Conservation (phyloP, 2,329 filamentous ascomycete species). For the Paecilomyces sp. region DNA sequence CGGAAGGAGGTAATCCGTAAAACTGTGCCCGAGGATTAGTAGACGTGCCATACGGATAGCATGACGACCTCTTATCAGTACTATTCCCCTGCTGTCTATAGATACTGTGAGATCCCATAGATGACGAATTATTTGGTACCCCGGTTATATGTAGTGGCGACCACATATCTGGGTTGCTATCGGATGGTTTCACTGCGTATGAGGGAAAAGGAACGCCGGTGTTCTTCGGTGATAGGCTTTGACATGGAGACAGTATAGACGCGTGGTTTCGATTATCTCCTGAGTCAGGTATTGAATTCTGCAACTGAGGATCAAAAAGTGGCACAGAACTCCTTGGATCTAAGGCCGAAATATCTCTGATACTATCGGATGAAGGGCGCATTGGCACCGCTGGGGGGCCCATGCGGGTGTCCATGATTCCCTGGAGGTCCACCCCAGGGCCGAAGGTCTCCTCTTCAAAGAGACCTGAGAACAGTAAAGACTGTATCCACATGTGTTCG, state of each 20-base stretch:
- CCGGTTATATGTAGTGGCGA: slow-evolving; percentile 24
- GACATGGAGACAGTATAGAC: slow-evolving; percentile 2
- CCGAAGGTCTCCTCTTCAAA: slow-evolving; percentile 7
- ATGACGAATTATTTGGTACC: slow-evolving; percentile 9
- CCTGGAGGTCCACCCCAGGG: slow-evolving; percentile 23
- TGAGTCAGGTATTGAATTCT: not conserved
- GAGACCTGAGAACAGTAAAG: not conserved
- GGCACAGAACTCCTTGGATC: not conserved
- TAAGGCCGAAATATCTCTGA: not conserved
- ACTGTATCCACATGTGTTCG: slow-evolving; percentile 5
- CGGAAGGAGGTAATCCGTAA: slow-evolving; percentile 20
- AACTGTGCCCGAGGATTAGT: slow-evolving; percentile 27
- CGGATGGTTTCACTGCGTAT: too few relatives aligned
- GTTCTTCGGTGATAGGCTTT: slow-evolving; percentile 3
- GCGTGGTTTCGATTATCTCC: slow-evolving; percentile 8
- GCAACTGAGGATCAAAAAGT: not conserved
- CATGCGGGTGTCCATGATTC: slow-evolving; percentile 18
- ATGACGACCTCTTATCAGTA: slow-evolving; percentile 16
- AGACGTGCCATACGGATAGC: slow-evolving; percentile 17
- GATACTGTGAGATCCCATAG: slow-evolving; percentile 11
- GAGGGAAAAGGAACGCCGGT: not conserved
- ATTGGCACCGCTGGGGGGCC: slow-evolving; percentile 7
- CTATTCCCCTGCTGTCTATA: slow-evolving; percentile 12
- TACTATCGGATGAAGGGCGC: not conserved
- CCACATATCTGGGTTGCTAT: slow-evolving; percentile 23